phyloP scores from a whole-genome alignment of 495 filamentous ascomycete genomes.

The Lichina pygmaea region DNA sequence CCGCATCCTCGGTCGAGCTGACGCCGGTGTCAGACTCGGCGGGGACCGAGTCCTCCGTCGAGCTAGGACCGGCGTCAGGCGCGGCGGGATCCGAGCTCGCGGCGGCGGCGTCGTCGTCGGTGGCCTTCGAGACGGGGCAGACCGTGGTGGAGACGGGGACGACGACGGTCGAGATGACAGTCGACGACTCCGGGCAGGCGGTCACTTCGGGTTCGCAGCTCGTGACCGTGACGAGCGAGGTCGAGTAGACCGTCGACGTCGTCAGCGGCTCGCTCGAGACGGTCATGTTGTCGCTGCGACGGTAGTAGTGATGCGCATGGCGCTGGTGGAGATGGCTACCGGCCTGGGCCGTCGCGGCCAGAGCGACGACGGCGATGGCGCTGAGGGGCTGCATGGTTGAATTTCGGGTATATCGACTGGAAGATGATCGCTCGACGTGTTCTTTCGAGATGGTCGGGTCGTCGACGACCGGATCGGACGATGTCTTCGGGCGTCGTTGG shows the following conservation, averaged over 20 bases:
- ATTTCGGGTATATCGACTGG: too few species aligned
- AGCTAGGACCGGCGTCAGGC: background rate
- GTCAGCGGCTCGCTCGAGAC: background rate
- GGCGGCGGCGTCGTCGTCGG: constrained; percentile 2
- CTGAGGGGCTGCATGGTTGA: background rate
- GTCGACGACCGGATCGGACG: too few species aligned
- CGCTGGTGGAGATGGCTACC: background rate
- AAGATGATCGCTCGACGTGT: too few species aligned
- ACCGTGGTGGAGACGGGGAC: constrained; percentile 4
- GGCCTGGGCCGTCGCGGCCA: background rate
- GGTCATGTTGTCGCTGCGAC: background rate
- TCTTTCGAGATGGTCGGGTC: too few species aligned
- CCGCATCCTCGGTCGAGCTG: background rate
- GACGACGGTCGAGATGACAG: constrained; percentile 15
- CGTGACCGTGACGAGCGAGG: constrained; percentile 4
- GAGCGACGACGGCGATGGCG: background rate
- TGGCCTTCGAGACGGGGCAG: background rate
- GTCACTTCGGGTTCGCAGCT: constrained; percentile 4
- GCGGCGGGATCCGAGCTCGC: background rate
- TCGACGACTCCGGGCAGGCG: constrained; percentile 6
- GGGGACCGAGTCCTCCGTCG: too few species aligned
- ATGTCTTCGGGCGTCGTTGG: too few species aligned
- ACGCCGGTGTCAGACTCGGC: background rate
- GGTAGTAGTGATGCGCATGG: background rate
- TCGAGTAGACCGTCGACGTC: constrained; percentile 4